These are phyloP conservation scores for Penicillium palitans DNA, from an alignment of 2,329 filamentous ascomycete species.

Conservation along the genomic window DNA sequence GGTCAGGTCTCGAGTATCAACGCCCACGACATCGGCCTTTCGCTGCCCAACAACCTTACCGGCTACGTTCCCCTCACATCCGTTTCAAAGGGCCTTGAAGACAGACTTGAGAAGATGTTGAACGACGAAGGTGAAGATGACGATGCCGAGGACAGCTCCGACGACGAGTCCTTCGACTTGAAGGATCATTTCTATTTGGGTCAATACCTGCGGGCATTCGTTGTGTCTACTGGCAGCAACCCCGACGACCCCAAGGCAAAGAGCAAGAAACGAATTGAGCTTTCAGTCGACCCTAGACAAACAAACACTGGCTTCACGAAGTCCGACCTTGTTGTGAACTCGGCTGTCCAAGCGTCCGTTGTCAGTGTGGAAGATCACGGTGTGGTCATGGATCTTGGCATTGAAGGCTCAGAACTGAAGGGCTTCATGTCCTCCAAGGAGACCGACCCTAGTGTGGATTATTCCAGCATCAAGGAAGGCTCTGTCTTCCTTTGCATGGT, in stretches of 20 bases:
- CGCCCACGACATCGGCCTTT: conserved; percentile 72
- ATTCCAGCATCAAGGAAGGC: conserved; percentile 74
- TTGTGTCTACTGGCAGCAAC: conserved; percentile 71
- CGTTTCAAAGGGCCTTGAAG: conserved; percentile 77
- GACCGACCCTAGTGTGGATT: conserved; percentile 64
- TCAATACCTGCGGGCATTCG: conserved; percentile 83
- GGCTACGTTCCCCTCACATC: conserved; percentile 90
- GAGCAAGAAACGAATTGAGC: conserved; percentile 77
- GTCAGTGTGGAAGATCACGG: conserved; percentile 94
- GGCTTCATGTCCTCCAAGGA: conserved; percentile 88
- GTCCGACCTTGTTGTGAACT: conserved; percentile 72
- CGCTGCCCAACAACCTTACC: conserved; percentile 87
- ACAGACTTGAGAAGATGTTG: conserved; percentile 68
- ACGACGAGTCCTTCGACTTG: conserved; percentile 66
- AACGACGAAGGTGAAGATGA: conserved; percentile 61
- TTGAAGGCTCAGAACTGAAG: conserved; percentile 66
- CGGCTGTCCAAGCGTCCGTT: conserved; percentile 82
- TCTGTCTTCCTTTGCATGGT: conserved; percentile 82
- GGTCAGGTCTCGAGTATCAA: conserved; percentile 84
- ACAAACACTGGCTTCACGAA: conserved; percentile 73
- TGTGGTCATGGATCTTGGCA: conserved; percentile 85
- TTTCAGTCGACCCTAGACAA: conserved; percentile 77
- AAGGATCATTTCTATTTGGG: conserved; percentile 75
- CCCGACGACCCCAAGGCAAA: conserved; percentile 55
- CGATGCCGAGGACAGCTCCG: conserved; percentile 52